phyloP scores from a whole-genome alignment of 1,284 basidiomycete species.

The Leccinum subrobustum region DNA sequence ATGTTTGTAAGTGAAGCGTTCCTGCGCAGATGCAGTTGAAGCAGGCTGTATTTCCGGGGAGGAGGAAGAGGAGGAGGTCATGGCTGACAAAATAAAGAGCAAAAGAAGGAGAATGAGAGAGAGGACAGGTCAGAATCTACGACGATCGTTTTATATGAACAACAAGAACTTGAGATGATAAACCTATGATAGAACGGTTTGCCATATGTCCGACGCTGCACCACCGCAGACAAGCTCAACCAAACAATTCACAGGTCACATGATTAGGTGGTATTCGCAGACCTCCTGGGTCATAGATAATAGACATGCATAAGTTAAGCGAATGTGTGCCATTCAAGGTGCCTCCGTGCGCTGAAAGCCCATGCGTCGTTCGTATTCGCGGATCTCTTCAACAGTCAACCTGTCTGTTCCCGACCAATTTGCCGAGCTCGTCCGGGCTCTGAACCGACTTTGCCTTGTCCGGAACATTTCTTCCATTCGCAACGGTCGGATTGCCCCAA shows the following conservation, averaged over 20 bases:
- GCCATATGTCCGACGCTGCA: constrained; percentile 15
- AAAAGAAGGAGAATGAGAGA: constrained; percentile 39
- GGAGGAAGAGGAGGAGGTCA: constrained; percentile 63
- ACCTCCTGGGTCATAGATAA: background rate
- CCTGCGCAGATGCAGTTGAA: constrained; percentile 43
- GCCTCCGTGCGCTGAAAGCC: constrained; percentile 57
- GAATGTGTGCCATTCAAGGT: constrained; percentile 11
- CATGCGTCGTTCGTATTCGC: constrained; percentile 87
- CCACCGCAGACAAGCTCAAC: constrained; percentile 20
- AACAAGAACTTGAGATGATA: constrained; percentile 27
- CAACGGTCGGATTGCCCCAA: constrained; percentile 81
- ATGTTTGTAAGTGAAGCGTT: constrained; percentile 59
- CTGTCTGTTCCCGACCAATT: constrained; percentile 90
- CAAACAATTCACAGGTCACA: constrained; percentile 32
- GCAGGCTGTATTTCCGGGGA: constrained; percentile 68
- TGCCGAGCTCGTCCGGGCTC: constrained; percentile 87
- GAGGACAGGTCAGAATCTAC: constrained; percentile 38
- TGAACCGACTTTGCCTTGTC: constrained; percentile 73
- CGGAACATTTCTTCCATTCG: constrained; percentile 87
- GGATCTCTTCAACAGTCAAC: constrained; percentile 79
- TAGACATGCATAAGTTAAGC: constrained; percentile 12
- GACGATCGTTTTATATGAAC: constrained; percentile 35
- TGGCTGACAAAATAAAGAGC: constrained; percentile 27
- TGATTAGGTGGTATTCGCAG: constrained; percentile 12
- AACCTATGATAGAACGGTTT: constrained; percentile 27